A percentile compares a stretch with the other conserved stretches of the same genome.
Conservation (phyloP, 2,329 filamentous ascomycete species). For the Thermothelomyces thermophilus region DNA sequence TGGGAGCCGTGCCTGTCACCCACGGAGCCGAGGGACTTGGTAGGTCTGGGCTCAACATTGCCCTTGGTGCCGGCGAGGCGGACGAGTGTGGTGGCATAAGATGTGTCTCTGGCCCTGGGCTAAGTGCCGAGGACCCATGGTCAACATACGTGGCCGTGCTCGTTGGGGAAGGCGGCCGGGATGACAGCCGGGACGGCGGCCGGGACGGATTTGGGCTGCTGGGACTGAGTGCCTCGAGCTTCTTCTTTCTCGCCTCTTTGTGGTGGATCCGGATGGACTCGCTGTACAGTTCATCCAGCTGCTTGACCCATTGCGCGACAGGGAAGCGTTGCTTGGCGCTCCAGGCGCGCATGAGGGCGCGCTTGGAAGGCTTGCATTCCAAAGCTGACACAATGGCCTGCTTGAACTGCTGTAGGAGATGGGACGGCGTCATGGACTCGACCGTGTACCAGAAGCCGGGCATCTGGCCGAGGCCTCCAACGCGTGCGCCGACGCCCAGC, state of each 20-base stretch:
- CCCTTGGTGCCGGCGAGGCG: slow-evolving; percentile 6
- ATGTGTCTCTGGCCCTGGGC: slow-evolving; percentile 15
- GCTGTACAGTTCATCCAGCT: slow-evolving; percentile 55
- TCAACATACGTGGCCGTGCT: slow-evolving; percentile 17
- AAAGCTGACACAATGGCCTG: slow-evolving; percentile 56
- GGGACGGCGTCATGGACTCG: slow-evolving; percentile 56
- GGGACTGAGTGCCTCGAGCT: slow-evolving; percentile 20
- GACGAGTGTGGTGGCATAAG: slow-evolving; percentile 15
- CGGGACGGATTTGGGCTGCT: slow-evolving; percentile 13
- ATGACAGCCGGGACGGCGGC: slow-evolving; percentile 18
- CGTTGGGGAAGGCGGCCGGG: slow-evolving; percentile 10
- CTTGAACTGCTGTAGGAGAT: slow-evolving; percentile 60
- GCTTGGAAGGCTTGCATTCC: slow-evolving; percentile 47
- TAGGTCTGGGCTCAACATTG: slow-evolving; percentile 17
- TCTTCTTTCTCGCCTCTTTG: slow-evolving; percentile 29
- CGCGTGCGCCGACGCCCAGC: slow-evolving; percentile 58
- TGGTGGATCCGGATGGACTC: slow-evolving; percentile 49
- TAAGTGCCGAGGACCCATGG: slow-evolving; percentile 4
- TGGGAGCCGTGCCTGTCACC: slow-evolving; percentile 14
- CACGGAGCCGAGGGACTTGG: slow-evolving; percentile 20
- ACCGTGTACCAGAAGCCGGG: slow-evolving; percentile 67
- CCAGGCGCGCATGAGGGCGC: slow-evolving; percentile 57
- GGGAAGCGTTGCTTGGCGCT: slow-evolving; percentile 61
- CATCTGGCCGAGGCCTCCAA: slow-evolving; percentile 64
- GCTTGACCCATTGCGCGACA: slow-evolving; percentile 60